These are phyloP conservation scores for Boletellus ananiceps DNA, from an alignment of 768 basidiomycete species.

Conservation along the genomic window DNA sequence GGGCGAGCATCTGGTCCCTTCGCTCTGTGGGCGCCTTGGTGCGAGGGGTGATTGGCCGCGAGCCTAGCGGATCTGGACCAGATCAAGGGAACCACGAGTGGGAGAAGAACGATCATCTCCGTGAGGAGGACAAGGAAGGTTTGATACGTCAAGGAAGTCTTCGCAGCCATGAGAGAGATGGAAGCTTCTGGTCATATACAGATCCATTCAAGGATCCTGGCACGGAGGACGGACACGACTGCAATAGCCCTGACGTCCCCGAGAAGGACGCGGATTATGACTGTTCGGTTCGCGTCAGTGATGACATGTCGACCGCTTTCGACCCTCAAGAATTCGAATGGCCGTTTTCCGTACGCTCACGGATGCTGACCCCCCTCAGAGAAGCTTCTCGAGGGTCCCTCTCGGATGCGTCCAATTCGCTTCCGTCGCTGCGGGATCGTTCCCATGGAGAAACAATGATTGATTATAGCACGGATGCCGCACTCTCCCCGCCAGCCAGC, in stretches of 20 bases:
- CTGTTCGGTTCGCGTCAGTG: conserved; percentile 5
- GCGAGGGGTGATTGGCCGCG: conserved; percentile 26
- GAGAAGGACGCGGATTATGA: conserved; percentile 22
- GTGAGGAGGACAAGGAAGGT: conserved; percentile 1
- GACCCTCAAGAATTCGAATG: conserved; percentile 9
- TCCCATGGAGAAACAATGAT: conserved; percentile 23
- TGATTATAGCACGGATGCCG: conserved; percentile 26
- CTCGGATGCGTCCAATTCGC: conserved; percentile 22
- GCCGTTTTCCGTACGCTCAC: conserved; percentile 21
- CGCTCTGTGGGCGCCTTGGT: conserved; percentile 35
- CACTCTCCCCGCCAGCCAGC: conserved; percentile 9
- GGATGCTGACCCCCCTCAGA: conserved; percentile 31
- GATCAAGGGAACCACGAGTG: conserved; percentile 13
- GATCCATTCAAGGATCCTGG: conserved; percentile 41
- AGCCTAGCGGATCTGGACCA: conserved; percentile 23
- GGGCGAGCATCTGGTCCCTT: conserved; percentile 51
- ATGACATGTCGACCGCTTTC: conserved; percentile 10
- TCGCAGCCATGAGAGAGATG: conserved; percentile 11
- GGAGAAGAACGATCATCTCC: conserved; percentile 17
- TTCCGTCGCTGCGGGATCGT: conserved; percentile 21
- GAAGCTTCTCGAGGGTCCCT: conserved; percentile 26
- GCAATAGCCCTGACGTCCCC: not conserved
- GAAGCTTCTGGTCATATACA: conserved; percentile 34
- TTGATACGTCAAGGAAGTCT: conserved; percentile 20
- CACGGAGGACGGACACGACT: conserved; percentile 18